Conservation (phyloP, 108 stramenopile species). For the Poteriospumella lacustris region DNA sequence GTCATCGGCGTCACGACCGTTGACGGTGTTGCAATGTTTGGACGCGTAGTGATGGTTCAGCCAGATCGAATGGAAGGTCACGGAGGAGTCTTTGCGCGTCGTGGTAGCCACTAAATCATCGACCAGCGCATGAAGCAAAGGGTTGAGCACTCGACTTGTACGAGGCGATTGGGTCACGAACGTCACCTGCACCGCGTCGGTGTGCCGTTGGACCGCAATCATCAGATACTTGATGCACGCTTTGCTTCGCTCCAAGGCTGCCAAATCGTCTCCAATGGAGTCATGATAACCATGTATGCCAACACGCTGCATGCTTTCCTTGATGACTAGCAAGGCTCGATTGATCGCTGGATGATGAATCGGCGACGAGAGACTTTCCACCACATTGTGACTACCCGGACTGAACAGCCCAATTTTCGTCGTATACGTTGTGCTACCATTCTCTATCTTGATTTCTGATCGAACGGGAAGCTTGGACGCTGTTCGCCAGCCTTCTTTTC, state of each 20-base stretch:
- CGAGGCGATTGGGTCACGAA: background rate
- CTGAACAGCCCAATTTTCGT: background rate
- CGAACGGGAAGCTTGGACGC: too few relatives aligned
- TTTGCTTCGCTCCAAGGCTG: background rate
- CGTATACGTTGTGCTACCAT: too few relatives aligned
- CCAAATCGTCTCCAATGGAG: background rate
- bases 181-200: background rate
- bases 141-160: background rate
- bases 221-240: background rate
- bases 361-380: background rate
- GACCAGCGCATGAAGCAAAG: background rate
- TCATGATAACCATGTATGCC: conserved; percentile 17
- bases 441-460: too few relatives aligned
- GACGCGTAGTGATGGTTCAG: background rate
- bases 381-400: background rate
- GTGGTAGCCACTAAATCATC: background rate
- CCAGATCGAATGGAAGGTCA: conserved; percentile 1
- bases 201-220: background rate
- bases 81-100: background rate
- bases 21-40: conserved; percentile 1
- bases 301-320: background rate
- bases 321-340: background rate
- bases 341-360: background rate
- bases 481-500: too few relatives aligned
- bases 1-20: background rate